A percentile compares a stretch with the other conserved stretches of the same genome.
Conservation (phyloP, 202 grass and related monocot species). For the Saccharum hybrid region DNA sequence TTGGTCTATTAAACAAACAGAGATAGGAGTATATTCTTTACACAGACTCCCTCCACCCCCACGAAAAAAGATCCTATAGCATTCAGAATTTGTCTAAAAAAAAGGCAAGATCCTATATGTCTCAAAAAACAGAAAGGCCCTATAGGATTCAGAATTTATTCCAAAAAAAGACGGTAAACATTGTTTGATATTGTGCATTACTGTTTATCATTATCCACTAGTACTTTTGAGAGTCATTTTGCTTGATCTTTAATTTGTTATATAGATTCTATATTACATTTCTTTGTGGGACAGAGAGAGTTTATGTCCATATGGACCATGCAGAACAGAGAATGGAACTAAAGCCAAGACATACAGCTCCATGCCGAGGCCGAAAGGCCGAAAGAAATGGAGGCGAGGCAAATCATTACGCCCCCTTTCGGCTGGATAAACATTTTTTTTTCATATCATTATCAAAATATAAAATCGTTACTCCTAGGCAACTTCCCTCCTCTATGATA, state of each 20-base stretch:
- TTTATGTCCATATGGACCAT: too few relatives aligned
- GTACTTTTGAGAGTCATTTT: too few relatives aligned
- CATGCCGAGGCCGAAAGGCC: background rate
- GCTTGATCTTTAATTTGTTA: too few relatives aligned
- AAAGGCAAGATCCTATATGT: too few relatives aligned
- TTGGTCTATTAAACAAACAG: background rate
- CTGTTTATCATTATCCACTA: too few relatives aligned
- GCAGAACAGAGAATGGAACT: background rate
- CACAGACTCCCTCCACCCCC: too few relatives aligned
- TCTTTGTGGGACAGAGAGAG: too few relatives aligned
- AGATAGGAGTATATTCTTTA: too few relatives aligned
- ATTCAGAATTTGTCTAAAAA: too few relatives aligned
- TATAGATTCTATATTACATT: background rate
- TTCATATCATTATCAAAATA: background rate
- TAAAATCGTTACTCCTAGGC: background rate
- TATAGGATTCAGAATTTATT: background rate
- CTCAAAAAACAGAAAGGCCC: too few relatives aligned
- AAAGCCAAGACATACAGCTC: background rate
- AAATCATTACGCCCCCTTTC: conserved; percentile 47
- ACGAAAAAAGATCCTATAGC: background rate
- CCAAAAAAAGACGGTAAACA: too few relatives aligned
- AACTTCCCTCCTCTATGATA: conserved; percentile 28
- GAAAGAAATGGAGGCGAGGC: background rate
- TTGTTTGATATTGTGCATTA: too few relatives aligned
- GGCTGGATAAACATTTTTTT: background rate